Evolutionary conservation across 768 basidiomycete species (phyloP).

Genomic region (Russula olivacea): DNA sequence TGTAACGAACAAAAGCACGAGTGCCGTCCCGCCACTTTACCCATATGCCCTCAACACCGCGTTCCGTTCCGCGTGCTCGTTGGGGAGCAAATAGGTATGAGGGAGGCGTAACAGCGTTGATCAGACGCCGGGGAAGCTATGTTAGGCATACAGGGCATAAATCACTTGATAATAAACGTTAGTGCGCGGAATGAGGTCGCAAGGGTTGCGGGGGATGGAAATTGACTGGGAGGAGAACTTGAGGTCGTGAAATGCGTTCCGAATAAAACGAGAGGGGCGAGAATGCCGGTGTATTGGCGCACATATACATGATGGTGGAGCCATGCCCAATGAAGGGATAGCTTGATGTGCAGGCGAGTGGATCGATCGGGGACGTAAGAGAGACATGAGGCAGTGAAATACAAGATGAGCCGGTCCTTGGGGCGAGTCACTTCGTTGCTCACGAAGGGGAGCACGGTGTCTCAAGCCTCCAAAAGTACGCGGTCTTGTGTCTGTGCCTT

Average conservation of each 20-base stretch:
- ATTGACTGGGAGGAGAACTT: slow-evolving; percentile 22
- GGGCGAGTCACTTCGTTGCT: slow-evolving; percentile 47
- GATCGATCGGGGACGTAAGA: slow-evolving; percentile 41
- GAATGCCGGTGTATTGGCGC: slow-evolving; percentile 72
- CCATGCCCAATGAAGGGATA: slow-evolving; percentile 80
- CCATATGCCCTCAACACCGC: slow-evolving; percentile 11
- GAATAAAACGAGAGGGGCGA: slow-evolving; percentile 33
- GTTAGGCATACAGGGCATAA: slow-evolving; percentile 27
- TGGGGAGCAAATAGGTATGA: slow-evolving; percentile 22
- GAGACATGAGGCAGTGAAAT: slow-evolving; percentile 28
- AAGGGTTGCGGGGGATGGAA: slow-evolving; percentile 11
- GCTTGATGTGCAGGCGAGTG: slow-evolving; percentile 50
- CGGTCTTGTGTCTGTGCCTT: slow-evolving; percentile 71
- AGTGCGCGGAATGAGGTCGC: slow-evolving; percentile 23
- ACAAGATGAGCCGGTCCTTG: slow-evolving; percentile 49
- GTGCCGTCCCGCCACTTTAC: not conserved
- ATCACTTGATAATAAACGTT: slow-evolving; percentile 26
- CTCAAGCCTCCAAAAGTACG: slow-evolving; percentile 47
- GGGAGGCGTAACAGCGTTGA: slow-evolving; percentile 35
- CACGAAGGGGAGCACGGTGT: slow-evolving; percentile 42
- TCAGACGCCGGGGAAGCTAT: slow-evolving; percentile 36
- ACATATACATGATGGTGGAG: slow-evolving; percentile 46
- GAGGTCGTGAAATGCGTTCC: slow-evolving; percentile 25
- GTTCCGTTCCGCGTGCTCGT: slow-evolving; percentile 16
- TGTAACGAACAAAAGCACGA: not conserved